These are phyloP conservation scores for Pycnococcus provasolii DNA, from an alignment of 139 green algal genomes.

Conservation along the genomic window DNA sequence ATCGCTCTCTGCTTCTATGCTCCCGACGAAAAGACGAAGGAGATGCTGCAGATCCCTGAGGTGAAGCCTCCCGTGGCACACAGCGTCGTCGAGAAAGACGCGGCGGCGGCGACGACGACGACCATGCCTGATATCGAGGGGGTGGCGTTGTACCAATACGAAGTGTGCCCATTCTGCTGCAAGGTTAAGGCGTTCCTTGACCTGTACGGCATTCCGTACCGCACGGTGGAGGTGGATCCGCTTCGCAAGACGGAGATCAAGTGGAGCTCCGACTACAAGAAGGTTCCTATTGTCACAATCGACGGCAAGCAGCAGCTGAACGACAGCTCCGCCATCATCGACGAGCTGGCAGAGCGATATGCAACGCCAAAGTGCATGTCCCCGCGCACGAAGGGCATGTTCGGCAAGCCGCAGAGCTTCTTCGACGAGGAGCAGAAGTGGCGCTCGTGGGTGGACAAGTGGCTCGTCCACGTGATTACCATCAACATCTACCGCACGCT, in stretches of 20 bases:
- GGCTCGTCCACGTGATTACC: constrained; percentile 84
- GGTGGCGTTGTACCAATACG: constrained; percentile 64
- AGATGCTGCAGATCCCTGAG: too few species aligned
- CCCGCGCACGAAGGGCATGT: neutral
- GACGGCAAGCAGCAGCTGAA: constrained; percentile 64
- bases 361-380: too few species aligned
- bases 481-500: constrained; percentile 95
- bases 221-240: constrained; percentile 87
- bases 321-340: constrained; percentile 75
- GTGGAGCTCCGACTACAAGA: constrained; percentile 60
- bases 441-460: constrained; percentile 82
- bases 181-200: constrained; percentile 93
- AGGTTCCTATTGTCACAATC: constrained; percentile 48
- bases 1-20: too few species aligned
- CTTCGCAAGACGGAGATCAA: constrained; percentile 87
- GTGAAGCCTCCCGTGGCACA: too few species aligned
- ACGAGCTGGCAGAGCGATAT: neutral
- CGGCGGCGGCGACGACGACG: neutral
- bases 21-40: too few species aligned
- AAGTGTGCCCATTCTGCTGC: constrained; percentile 97
- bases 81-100: too few species aligned
- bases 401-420: neutral
- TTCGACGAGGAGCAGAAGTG: constrained; percentile 56
- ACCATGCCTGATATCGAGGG: neutral
- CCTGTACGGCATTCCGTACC: constrained; percentile 85